phyloP scores from a whole-genome alignment of 2,329 filamentous ascomycete genomes.

The Orbilia javanica region DNA sequence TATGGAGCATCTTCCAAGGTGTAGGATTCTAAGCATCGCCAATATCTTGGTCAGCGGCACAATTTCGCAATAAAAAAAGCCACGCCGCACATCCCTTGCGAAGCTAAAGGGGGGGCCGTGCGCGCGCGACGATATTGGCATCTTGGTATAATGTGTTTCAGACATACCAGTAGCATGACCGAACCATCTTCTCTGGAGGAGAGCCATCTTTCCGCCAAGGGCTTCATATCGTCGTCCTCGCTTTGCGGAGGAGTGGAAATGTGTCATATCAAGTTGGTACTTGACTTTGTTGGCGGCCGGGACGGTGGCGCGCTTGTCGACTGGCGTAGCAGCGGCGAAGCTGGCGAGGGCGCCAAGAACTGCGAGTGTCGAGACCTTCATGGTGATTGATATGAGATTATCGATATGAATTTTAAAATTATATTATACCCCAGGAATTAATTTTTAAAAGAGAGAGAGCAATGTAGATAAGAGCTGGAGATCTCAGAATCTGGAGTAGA shows the following conservation, averaged over 20 bases:
- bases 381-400: conserved; percentile 36
- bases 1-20: conserved; percentile 55
- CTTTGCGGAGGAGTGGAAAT: conserved; percentile 57
- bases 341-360: conserved; percentile 32
- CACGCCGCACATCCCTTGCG: conserved; percentile 28
- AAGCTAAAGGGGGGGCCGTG: conserved; percentile 32
- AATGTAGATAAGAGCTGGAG: conserved; percentile 39
- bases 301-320: conserved; percentile 52
- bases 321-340: conserved; percentile 50
- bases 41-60: conserved; percentile 29
- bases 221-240: conserved; percentile 55
- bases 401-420: conserved; percentile 14
- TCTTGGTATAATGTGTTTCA: conserved; percentile 6
- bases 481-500: conserved; percentile 46
- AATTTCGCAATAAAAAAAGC: conserved; percentile 32
- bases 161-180: conserved; percentile 55
- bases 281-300: conserved; percentile 53
- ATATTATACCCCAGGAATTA: conserved; percentile 28
- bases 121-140: conserved; percentile 12
- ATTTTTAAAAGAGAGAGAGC: conserved; percentile 10
- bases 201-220: conserved; percentile 56
- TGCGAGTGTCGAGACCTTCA: conserved; percentile 57
- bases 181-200: conserved; percentile 48
- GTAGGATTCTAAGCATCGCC: conserved; percentile 40
- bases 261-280: conserved; percentile 57